Conservation (phyloP, 352 stramenopile species). For the Pythium grandisporangium region DNA sequence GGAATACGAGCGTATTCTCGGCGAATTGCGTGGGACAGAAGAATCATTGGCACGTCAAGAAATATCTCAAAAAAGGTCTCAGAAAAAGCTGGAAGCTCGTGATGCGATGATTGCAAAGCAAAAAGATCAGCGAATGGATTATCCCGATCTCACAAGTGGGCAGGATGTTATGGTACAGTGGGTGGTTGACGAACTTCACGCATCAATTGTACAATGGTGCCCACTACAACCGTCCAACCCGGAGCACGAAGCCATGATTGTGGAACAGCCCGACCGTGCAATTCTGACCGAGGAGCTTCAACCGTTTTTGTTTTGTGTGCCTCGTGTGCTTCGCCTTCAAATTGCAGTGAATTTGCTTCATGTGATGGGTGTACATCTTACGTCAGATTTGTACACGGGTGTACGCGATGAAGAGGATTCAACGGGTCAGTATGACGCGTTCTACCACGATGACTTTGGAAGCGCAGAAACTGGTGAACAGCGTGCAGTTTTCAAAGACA, state of each 20-base stretch:
- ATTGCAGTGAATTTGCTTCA: constrained; percentile 33
- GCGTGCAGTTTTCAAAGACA: no score
- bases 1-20: constrained; percentile 71
- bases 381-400: no score
- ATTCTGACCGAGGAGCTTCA: constrained; percentile 67
- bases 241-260: constrained; percentile 38
- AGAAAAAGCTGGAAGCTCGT: constrained; percentile 17
- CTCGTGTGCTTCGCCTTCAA: constrained; percentile 13
- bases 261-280: constrained; percentile 47
- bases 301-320: constrained; percentile 64
- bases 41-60: constrained; percentile 19
- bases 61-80: constrained; percentile 14
- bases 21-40: constrained; percentile 49
- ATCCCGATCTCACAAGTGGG: constrained; percentile 11
- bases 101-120: neutral
- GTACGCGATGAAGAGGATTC: no score
- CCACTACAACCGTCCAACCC: constrained; percentile 36
- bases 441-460: no score
- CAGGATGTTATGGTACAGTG: constrained; percentile 36
- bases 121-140: constrained; percentile 49
- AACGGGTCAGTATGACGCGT: no score
- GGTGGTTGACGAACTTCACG: constrained; percentile 31
- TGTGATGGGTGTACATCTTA: constrained; percentile 29
- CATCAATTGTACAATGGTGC: constrained; percentile 33
- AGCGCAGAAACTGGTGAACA: neutral